Base-by-base conservation (phyloP, 2,329 filamentous ascomycete species). In the Elsinoe fawcettii region DNA sequence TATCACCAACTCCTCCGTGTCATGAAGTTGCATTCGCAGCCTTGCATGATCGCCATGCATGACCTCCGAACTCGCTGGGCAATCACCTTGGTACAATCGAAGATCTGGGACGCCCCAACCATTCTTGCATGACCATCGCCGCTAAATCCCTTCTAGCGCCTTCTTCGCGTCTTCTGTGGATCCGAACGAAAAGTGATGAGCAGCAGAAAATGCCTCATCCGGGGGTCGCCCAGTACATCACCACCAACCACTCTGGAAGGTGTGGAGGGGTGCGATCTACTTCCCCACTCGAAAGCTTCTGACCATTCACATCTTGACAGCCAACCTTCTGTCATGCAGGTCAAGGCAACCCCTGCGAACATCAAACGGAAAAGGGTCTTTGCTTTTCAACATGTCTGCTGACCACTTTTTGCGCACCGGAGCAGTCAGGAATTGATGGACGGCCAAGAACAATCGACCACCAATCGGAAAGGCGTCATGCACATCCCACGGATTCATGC, bases 81-180 rank as follows among this genome's bases (percentile, higher is more conserved):
- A 30, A 53, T 9, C 20, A 25, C 12, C 49, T 53, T 53, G 49
- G 49, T 27, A 22, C 30, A 8, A 39, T 53, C 34, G 49, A 14
- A 39, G 34, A 53, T 53, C 49, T 53, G 32, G 49, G 25, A n/a
- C 32, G 14, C 49, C 49, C 49, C 49, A 53, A 53, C 49, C 49
- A 53, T 53, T 39, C 30, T 39, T 39, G 32, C 49, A 22, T 16
- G 14, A 34, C 49, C 30, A 37, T 53, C 49, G 49, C 49, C 49
- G 49, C 49, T 53, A 53, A 53, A 37, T 53, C 34, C 49, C 49
- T 53, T 53, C 49, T 53, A 53, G 49, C 49, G 49, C 20, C 14
- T 53, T 53, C 49, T 53, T 53, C 49, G 49, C 18, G 32, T 20
- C 49, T 53, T 53, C 49, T 30, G 34, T 53, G 49, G 49, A 37